Evolutionary conservation across 1,284 basidiomycete species (phyloP).

Genomic region (Papiliotrema fonsecae): DNA sequence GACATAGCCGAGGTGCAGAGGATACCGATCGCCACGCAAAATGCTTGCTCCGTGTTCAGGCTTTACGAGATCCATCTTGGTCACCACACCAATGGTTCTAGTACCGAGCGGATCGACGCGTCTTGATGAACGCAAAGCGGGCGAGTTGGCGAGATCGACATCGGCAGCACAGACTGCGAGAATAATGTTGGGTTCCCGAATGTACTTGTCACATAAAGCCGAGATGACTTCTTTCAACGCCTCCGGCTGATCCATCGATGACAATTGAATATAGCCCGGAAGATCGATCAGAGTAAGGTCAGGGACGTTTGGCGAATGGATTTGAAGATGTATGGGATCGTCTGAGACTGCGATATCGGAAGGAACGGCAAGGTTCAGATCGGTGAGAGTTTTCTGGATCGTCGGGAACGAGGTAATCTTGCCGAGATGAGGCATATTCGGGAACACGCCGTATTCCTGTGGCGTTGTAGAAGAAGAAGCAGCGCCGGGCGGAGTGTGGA

Average conservation of each 20-base stretch:
- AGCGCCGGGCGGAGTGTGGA: conserved; percentile 69
- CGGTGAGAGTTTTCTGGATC: conserved; percentile 88
- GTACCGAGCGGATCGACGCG: conserved; percentile 92
- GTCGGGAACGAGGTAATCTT: conserved; percentile 83
- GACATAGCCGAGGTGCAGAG: conserved; percentile 94
- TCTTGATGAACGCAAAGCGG: conserved; percentile 85
- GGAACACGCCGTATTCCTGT: conserved; percentile 90
- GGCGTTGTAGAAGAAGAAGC: conserved; percentile 54
- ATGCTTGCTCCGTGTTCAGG: conserved; percentile 78
- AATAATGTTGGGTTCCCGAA: conserved; percentile 95
- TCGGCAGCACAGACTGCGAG: conserved; percentile 97
- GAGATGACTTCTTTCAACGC: conserved; percentile 89
- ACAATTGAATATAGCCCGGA: conserved; percentile 94
- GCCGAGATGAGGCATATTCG: conserved; percentile 61
- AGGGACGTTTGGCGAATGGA: conserved; percentile 91
- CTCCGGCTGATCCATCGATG: conserved; percentile 93
- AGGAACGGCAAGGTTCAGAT: conserved; percentile 91
- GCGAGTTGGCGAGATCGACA: conserved; percentile 97
- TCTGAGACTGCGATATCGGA: conserved; percentile 83
- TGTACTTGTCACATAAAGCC: conserved; percentile 88
- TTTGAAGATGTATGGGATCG: conserved; percentile 92
- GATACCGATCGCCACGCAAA: conserved; percentile 85
- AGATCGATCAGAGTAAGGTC: conserved; percentile 96
- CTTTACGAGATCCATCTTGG: conserved; percentile 96
- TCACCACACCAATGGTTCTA: conserved; percentile 94